These are phyloP conservation scores for Gaertneriomyces semiglobifer DNA, from an alignment of 192 early-diverging fungal species.

Conservation along the genomic window DNA sequence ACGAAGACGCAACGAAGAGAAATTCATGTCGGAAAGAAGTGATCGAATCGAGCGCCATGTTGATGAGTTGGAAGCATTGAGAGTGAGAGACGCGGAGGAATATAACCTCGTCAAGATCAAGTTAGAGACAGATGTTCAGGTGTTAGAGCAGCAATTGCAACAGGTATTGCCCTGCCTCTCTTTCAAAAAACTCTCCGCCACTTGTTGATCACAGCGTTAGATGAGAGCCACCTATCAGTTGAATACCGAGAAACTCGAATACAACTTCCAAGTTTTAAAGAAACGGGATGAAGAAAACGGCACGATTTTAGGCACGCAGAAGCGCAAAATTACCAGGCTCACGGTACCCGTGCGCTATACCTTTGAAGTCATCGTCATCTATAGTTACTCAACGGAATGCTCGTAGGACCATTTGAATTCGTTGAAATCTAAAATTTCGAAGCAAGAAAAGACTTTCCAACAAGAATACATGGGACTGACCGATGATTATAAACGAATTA, in stretches of 20 bases:
- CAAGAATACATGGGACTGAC: conserved; percentile 47
- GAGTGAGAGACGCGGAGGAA: conserved; percentile 59
- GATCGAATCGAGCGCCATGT: conserved; percentile 55
- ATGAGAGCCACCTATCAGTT: conserved; percentile 61
- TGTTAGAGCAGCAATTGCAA: conserved; percentile 61
- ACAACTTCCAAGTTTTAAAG: conserved; percentile 62
- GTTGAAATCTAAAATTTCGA: conserved; percentile 51
- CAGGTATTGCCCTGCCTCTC: conserved; percentile 31
- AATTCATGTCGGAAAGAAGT: conserved; percentile 51
- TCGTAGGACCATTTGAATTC: conserved; percentile 51
- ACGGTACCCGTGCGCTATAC: conserved; percentile 26
- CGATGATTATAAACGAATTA: conserved; percentile 59
- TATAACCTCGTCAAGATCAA: conserved; percentile 64
- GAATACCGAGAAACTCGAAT: conserved; percentile 62
- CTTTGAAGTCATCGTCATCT: not conserved
- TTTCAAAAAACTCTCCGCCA: not conserved
- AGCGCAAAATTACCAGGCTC: conserved; percentile 54
- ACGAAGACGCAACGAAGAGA: conserved; percentile 48
- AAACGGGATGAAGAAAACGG: conserved; percentile 63
- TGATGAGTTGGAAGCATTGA: conserved; percentile 48
- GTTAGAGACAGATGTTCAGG: conserved; percentile 60
- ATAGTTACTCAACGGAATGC: not conserved
- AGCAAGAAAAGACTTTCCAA: conserved; percentile 52
- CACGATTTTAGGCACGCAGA: conserved; percentile 56
- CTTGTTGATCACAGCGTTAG: conserved; percentile 14